A percentile compares a stretch with the other conserved stretches of the same genome.
Conservation (phyloP, 305 asterid species). For the Stenogyne calaminthoides region DNA sequence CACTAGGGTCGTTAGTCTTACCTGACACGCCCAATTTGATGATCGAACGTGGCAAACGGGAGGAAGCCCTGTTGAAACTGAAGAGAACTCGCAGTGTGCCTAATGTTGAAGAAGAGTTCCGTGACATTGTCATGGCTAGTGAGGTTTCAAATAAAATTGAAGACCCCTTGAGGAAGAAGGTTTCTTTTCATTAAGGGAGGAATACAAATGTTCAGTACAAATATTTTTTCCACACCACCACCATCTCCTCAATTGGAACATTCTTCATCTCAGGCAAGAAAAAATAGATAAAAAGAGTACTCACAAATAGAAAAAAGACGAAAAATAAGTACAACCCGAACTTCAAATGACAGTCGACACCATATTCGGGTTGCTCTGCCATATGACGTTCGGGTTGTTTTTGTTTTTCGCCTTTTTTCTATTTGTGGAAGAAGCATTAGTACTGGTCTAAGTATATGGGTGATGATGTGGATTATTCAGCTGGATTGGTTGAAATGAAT, state of each 20-base stretch:
- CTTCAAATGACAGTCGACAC: too few relatives aligned
- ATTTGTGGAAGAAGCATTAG: too few relatives aligned
- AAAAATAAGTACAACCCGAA: conserved; percentile 82
- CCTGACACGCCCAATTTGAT: conserved; percentile 90
- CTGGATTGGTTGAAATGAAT: too few relatives aligned
- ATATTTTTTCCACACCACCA: conserved; percentile 71
- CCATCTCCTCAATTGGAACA: conserved; percentile 84
- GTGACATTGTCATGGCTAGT: conserved; percentile 69
- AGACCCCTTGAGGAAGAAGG: conserved; percentile 89
- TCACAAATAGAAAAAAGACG: conserved; percentile 58
- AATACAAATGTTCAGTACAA: conserved; percentile 47
- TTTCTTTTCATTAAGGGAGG: conserved; percentile 93
- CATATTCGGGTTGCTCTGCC: too few relatives aligned
- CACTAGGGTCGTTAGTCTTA: too few relatives aligned
- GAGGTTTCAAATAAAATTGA: conserved; percentile 62
- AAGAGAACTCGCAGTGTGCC: conserved; percentile 54
- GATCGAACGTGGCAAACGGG: conserved; percentile 70
- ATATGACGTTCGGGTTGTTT: too few relatives aligned
- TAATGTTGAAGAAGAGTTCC: conserved; percentile 68
- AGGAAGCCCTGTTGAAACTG: conserved; percentile 53
- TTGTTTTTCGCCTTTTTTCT: too few relatives aligned
- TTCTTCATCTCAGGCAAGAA: conserved; percentile 88
- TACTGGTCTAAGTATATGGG: too few relatives aligned
- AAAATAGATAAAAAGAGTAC: conserved; percentile 59
- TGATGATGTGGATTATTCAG: too few relatives aligned